Conservation (phyloP, 23 red algal genomes). For the Cyanidium caldarium region DNA sequence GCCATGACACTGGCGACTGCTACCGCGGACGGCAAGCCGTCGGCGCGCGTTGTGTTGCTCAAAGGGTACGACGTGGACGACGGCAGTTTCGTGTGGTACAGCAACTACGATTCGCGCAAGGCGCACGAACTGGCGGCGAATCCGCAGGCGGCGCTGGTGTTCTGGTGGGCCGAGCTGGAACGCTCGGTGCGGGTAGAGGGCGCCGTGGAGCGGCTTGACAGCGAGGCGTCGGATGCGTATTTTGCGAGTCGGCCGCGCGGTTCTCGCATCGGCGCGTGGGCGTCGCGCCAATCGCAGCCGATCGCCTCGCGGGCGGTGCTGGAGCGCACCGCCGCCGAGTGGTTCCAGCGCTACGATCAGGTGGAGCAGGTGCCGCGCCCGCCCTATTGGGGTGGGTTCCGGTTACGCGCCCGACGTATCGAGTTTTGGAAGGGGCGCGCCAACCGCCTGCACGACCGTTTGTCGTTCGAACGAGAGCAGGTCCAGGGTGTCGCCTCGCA, state of each 20-base stretch:
- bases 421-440: slow-evolving; percentile 92
- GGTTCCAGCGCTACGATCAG: slow-evolving; percentile 8
- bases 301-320: slow-evolving; percentile 17
- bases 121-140: slow-evolving; percentile 36
- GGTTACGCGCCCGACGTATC: slow-evolving; percentile 28
- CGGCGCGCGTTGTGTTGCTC: slow-evolving; percentile 63
- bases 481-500: not conserved
- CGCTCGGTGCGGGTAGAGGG: slow-evolving; percentile 85
- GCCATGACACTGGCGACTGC: slow-evolving; percentile 90
- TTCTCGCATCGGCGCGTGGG: slow-evolving; percentile 45
- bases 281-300: slow-evolving; percentile 37
- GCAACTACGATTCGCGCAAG: slow-evolving; percentile 65
- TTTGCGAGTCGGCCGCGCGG: slow-evolving; percentile 38
- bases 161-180: slow-evolving; percentile 86
- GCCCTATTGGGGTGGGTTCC: slow-evolving; percentile 65
- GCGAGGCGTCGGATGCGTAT: slow-evolving; percentile 47
- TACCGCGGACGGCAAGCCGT: slow-evolving; percentile 18
- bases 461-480: slow-evolving; percentile 11
- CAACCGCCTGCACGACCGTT: slow-evolving; percentile 64
- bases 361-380: slow-evolving; percentile 23
- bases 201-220: slow-evolving; percentile 16
- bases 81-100: slow-evolving; percentile 86
- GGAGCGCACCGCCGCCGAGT: slow-evolving; percentile 19
- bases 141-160: slow-evolving; percentile 59
- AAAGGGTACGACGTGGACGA: slow-evolving; percentile 49